Evolutionary conservation across 2,329 filamentous ascomycete species (phyloP).

Genomic region (Aspergillus sp.): DNA sequence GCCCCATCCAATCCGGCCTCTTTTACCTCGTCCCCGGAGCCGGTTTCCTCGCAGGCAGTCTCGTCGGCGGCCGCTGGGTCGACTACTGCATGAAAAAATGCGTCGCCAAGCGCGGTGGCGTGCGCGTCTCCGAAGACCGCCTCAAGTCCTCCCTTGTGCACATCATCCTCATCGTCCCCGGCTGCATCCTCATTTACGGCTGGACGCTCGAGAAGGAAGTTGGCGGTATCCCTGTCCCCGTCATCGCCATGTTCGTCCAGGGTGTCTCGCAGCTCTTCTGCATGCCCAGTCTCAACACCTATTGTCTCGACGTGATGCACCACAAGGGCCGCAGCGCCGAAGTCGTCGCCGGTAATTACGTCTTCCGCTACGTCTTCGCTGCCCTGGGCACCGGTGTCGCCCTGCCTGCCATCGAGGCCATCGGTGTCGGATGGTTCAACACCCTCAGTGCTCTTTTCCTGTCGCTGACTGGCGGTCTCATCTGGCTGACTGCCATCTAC

Average conservation of each 20-base stretch:
- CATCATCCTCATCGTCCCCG: slow-evolving; percentile 52
- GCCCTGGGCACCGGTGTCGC: slow-evolving; percentile 64
- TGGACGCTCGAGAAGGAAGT: slow-evolving; percentile 54
- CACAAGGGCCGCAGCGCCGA: slow-evolving; percentile 54
- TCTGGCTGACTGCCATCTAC: slow-evolving; percentile 46
- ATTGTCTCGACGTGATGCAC: slow-evolving; percentile 78
- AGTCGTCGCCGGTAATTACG: slow-evolving; percentile 74
- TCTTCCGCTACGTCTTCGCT: slow-evolving; percentile 68
- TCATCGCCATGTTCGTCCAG: slow-evolving; percentile 67
- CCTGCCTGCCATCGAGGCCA: slow-evolving; percentile 63
- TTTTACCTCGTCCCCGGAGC: slow-evolving; percentile 69
- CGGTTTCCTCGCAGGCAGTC: slow-evolving; percentile 63
- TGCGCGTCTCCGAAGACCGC: slow-evolving; percentile 62
- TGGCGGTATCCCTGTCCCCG: slow-evolving; percentile 53
- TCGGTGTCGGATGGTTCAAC: slow-evolving; percentile 76
- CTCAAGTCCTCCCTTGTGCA: slow-evolving; percentile 54
- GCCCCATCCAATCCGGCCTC: slow-evolving; percentile 60
- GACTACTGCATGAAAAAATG: slow-evolving; percentile 60
- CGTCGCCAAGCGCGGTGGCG: slow-evolving; percentile 51
- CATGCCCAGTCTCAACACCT: slow-evolving; percentile 70
- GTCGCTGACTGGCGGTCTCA: slow-evolving; percentile 38
- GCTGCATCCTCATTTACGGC: slow-evolving; percentile 62
- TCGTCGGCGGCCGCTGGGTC: slow-evolving; percentile 65
- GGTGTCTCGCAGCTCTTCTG: slow-evolving; percentile 69
- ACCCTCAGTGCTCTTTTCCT: slow-evolving; percentile 60